These are phyloP conservation scores for Boletus rufocinnamomeus DNA, from an alignment of 768 basidiomycete species.

Conservation along the genomic window DNA sequence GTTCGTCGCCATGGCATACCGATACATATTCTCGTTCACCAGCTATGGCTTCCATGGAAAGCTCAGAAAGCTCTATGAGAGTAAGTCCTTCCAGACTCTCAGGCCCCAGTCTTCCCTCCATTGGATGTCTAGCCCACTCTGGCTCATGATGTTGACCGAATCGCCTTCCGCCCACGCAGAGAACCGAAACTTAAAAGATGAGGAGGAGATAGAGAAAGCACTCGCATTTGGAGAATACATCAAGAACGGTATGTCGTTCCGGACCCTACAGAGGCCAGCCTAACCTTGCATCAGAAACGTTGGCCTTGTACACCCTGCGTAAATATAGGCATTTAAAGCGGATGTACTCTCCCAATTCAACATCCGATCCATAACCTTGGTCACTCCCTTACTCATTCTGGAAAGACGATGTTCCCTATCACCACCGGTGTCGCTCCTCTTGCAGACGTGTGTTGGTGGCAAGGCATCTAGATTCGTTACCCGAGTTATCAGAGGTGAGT, in stretches of 20 bases:
- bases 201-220: slow-evolving; percentile 74
- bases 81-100: slow-evolving; percentile 41
- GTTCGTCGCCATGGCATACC: slow-evolving; percentile 13
- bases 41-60: slow-evolving; percentile 81
- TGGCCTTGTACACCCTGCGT: slow-evolving; percentile 77
- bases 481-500: background rate
- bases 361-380: slow-evolving; percentile 11
- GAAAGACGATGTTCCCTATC: background rate
- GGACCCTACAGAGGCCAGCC: background rate
- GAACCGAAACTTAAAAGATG: slow-evolving; percentile 64
- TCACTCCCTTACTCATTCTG: background rate
- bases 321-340: slow-evolving; percentile 82
- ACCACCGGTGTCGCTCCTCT: too few species aligned
- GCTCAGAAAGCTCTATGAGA: slow-evolving; percentile 71
- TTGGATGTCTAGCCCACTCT: background rate
- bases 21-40: slow-evolving; percentile 12
- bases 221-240: slow-evolving; percentile 80
- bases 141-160: background rate
- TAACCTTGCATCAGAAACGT: slow-evolving; percentile 56
- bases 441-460: background rate
- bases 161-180: slow-evolving; percentile 41
- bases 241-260: slow-evolving; percentile 63
- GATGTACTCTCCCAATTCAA: slow-evolving; percentile 54
- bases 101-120: background rate
- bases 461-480: background rate